These are phyloP conservation scores for Heliamphora pulchella DNA, from an alignment of 179 eudicot species.

Conservation along the genomic window DNA sequence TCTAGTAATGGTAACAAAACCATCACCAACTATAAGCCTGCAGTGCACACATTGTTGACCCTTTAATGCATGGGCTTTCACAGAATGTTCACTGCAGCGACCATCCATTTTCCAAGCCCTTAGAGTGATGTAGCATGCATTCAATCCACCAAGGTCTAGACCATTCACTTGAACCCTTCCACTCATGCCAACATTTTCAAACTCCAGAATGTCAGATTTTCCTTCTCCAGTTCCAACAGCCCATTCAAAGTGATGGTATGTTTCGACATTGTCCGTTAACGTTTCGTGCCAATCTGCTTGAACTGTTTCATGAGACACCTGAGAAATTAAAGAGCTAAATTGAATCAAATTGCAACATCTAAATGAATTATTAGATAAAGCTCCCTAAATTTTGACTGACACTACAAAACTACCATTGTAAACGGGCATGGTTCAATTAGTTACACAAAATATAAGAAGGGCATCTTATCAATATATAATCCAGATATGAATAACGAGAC, in stretches of 20 bases:
- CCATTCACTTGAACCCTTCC: slow-evolving; percentile 75
- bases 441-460: not conserved
- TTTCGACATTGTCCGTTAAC: slow-evolving; percentile 64
- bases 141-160: slow-evolving; percentile 70
- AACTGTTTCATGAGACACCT: slow-evolving; percentile 80
- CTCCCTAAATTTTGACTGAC: not conserved
- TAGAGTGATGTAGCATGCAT: slow-evolving; percentile 81
- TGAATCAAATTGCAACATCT: slow-evolving; percentile 14
- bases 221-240: slow-evolving; percentile 97
- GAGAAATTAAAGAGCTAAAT: slow-evolving; percentile 19
- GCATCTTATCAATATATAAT: not conserved
- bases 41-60: slow-evolving; percentile 89
- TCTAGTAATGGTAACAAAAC: slow-evolving; percentile 68
- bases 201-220: slow-evolving; percentile 83
- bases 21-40: slow-evolving; percentile 95
- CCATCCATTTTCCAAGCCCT: slow-evolving; percentile 91
- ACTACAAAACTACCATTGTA: slow-evolving; percentile 14
- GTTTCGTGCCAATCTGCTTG: slow-evolving; percentile 95
- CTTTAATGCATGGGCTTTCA: slow-evolving; percentile 95
- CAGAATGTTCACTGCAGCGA: slow-evolving; percentile 66
- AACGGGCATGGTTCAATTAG: not conserved
- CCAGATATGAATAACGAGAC: not conserved
- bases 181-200: slow-evolving; percentile 87
- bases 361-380: not conserved
- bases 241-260: slow-evolving; percentile 97